These are phyloP conservation scores for Pseudonitzschia pungens DNA, from an alignment of 108 stramenopile genomes.

Conservation along the genomic window DNA sequence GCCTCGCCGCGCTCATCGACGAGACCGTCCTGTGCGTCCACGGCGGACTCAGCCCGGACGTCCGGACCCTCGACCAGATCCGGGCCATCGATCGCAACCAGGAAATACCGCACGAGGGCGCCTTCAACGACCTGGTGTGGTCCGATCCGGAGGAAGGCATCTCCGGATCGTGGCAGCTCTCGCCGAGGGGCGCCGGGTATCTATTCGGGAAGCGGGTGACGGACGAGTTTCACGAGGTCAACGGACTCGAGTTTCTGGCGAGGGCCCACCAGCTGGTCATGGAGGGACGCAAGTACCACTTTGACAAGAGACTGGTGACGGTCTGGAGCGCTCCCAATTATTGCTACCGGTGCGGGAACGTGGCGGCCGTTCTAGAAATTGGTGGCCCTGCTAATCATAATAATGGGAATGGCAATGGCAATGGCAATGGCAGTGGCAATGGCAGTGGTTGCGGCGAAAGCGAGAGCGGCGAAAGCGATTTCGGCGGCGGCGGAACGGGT, in stretches of 20 bases:
- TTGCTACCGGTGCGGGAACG: constrained; percentile 97
- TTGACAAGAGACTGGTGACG: constrained; percentile 82
- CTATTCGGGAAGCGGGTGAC: constrained; percentile 90
- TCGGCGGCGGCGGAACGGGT: constrained; percentile 7
- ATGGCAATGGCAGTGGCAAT: background rate
- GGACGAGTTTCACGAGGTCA: constrained; percentile 91
- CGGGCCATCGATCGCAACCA: constrained; percentile 92
- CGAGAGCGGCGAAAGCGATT: no score
- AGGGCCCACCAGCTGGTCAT: constrained; percentile 98
- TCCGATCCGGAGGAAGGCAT: constrained; percentile 98
- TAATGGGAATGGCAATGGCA: background rate
- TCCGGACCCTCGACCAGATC: constrained; percentile 93
- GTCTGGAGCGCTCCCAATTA: constrained; percentile 98
- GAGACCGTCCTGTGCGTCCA: constrained; percentile 93
- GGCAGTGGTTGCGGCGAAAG: no score
- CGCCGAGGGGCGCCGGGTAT: constrained; percentile 92
- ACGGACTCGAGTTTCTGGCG: constrained; percentile 86
- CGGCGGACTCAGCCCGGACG: constrained; percentile 94
- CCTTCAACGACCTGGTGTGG: constrained; percentile 99
- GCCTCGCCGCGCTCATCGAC: constrained; percentile 93
- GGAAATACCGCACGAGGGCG: constrained; percentile 99
- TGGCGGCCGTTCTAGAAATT: constrained; percentile 90
- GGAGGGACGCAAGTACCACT: constrained; percentile 92
- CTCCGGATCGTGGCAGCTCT: constrained; percentile 55
- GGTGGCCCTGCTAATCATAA: constrained; percentile 46